phyloP scores from a whole-genome alignment of 106 monocot species.

The Iris macrosiphon region DNA sequence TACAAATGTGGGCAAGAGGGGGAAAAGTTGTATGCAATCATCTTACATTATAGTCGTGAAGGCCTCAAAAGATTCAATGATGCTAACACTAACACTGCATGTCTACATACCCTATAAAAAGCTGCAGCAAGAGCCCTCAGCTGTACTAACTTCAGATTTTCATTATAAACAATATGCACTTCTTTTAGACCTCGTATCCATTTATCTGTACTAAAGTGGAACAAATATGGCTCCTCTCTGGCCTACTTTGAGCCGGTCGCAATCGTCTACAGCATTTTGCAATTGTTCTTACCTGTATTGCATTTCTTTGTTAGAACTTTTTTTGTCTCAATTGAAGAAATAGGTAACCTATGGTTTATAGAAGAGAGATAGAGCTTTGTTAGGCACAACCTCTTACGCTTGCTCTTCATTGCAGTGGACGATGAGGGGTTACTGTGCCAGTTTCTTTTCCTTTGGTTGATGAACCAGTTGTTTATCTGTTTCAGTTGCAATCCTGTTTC shows the following conservation, averaged over 20 bases:
- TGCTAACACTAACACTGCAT: background rate
- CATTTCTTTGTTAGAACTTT: conserved; percentile 19
- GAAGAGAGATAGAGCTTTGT: background rate
- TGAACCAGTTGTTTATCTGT: conserved; percentile 99
- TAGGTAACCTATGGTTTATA: too few species aligned
- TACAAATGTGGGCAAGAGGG: too few species aligned
- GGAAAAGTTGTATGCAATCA: background rate
- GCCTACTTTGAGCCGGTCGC: background rate
- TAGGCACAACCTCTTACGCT: conserved; percentile 59
- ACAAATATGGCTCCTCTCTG: background rate
- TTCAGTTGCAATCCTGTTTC: conserved; percentile 95
- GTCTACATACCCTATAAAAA: background rate
- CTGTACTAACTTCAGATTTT: background rate
- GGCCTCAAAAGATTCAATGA: background rate
- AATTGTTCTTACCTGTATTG: conserved; percentile 51
- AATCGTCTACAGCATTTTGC: conserved; percentile 10
- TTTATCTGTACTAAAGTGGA: background rate
- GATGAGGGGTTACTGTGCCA: conserved; percentile 96
- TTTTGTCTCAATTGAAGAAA: too few species aligned
- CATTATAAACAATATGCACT: background rate
- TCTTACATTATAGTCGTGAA: background rate
- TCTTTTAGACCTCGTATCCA: background rate
- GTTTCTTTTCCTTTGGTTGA: conserved; percentile 97
- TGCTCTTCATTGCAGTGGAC: conserved; percentile 61
- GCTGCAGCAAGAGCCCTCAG: background rate